These are phyloP conservation scores for Trapa bicornis DNA, from an alignment of 345 rosid genomes.

Conservation along the genomic window DNA sequence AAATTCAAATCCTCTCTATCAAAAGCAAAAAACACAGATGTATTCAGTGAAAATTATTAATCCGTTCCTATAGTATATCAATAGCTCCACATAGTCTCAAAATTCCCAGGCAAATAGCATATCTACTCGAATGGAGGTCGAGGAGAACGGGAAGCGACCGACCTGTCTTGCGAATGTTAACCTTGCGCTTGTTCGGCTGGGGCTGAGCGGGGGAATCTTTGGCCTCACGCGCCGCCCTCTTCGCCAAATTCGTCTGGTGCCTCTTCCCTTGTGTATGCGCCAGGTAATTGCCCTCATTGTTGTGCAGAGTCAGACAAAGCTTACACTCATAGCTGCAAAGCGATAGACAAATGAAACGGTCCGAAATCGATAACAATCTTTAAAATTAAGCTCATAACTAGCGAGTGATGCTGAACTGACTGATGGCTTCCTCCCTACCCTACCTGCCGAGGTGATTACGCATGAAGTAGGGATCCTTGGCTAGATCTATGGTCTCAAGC, in stretches of 20 bases:
- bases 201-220: constrained; percentile 85
- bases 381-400: neutral
- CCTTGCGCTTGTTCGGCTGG: constrained; percentile 84
- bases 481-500: constrained; percentile 91
- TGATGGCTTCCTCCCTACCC: neutral
- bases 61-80: neutral
- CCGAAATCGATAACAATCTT: no score
- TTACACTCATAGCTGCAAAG: constrained; percentile 78
- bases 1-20: neutral
- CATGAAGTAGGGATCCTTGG: constrained; percentile 97
- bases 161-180: constrained; percentile 75
- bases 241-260: constrained; percentile 64
- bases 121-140: neutral
- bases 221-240: constrained; percentile 96
- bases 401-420: neutral
- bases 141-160: neutral
- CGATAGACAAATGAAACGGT: constrained; percentile 4
- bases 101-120: neutral
- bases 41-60: neutral
- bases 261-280: constrained; percentile 97
- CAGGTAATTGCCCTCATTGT: constrained; percentile 95
- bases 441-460: constrained; percentile 97
- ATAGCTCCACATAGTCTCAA: neutral
- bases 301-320: constrained; percentile 89
- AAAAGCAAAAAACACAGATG: neutral